Evolutionary conservation across 352 stramenopile species (phyloP).

Genomic region (Lagenidium giganteum): DNA sequence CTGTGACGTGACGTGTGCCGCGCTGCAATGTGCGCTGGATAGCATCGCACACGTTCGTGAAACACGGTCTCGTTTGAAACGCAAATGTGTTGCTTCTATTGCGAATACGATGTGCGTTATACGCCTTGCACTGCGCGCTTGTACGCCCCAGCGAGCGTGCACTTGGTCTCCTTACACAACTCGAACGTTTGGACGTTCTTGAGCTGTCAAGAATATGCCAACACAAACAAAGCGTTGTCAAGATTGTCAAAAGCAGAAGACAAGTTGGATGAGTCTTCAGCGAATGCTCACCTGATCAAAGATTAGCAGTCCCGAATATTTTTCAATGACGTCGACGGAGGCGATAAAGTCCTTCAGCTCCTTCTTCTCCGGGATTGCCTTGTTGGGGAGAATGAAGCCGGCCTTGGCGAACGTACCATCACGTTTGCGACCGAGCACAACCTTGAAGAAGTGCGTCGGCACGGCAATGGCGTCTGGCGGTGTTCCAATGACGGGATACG

Average conservation of each 20-base stretch:
- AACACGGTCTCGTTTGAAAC: no score
- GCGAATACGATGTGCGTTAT: no score
- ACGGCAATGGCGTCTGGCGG: slow-evolving; percentile 87
- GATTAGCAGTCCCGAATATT: slow-evolving; percentile 89
- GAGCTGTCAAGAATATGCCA: slow-evolving; percentile 23
- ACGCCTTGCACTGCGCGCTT: slow-evolving; percentile 21
- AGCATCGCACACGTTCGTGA: no score
- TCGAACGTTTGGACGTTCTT: slow-evolving; percentile 36
- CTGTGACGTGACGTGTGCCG: no score
- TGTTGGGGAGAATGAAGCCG: slow-evolving; percentile 94
- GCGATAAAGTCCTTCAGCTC: slow-evolving; percentile 84
- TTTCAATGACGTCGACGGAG: slow-evolving; percentile 89
- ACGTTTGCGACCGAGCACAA: slow-evolving; percentile 70
- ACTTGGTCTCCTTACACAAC: slow-evolving; percentile 67
- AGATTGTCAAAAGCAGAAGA: slow-evolving; percentile 1
- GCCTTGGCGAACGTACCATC: slow-evolving; percentile 68
- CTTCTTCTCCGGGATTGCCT: slow-evolving; percentile 67
- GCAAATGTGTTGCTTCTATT: no score
- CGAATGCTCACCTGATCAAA: slow-evolving; percentile 78
- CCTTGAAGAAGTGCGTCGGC: slow-evolving; percentile 97
- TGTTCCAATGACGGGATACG: slow-evolving; percentile 78
- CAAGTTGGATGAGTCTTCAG: not conserved
- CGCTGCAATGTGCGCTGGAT: no score
- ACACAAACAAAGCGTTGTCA: not conserved
- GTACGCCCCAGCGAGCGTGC: slow-evolving; percentile 43